Evolutionary conservation across 306 rosid genomes (phyloP).

Genomic region (Quercus robur): DNA sequence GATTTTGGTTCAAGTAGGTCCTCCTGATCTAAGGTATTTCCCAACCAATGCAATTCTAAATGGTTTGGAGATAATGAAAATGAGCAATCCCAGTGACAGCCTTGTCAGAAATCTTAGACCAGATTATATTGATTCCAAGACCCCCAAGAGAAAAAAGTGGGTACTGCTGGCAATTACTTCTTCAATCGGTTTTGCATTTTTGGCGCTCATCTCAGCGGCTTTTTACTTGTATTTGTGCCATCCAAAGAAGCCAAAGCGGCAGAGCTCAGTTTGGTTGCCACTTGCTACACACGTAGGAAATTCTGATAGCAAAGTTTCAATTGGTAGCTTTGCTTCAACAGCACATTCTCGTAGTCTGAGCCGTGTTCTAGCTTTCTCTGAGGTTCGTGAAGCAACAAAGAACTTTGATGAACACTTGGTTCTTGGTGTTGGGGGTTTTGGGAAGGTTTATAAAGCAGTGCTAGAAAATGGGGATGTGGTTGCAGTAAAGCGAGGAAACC

Average conservation of each 20-base stretch:
- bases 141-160: conserved; percentile 19
- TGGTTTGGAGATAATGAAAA: conserved; percentile 41
- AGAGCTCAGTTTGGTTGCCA: conserved; percentile 18
- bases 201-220: conserved; percentile 16
- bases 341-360: conserved; percentile 25
- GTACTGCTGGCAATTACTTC: conserved; percentile 10
- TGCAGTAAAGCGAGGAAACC: conserved; percentile 36
- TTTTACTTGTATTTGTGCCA: not conserved
- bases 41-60: conserved; percentile 37
- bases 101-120: conserved; percentile 16
- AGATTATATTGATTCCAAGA: conserved; percentile 14
- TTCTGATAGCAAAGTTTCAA: conserved; percentile 31
- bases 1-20: conserved; percentile 39
- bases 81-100: conserved; percentile 22
- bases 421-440: conserved; percentile 41
- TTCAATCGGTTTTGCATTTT: conserved; percentile 14
- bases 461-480: conserved; percentile 32
- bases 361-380: conserved; percentile 21
- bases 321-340: conserved; percentile 32
- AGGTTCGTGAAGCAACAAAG: conserved; percentile 27
- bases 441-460: conserved; percentile 35
- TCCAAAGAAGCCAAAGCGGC: conserved; percentile 17
- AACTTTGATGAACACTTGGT: conserved; percentile 34
- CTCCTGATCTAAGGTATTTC: conserved; percentile 15
- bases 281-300: conserved; percentile 16